A percentile compares a stretch with the other conserved stretches of the same genome.
Conservation (phyloP, 257 asterid genomes). For the Fraxinus cuspidata region DNA sequence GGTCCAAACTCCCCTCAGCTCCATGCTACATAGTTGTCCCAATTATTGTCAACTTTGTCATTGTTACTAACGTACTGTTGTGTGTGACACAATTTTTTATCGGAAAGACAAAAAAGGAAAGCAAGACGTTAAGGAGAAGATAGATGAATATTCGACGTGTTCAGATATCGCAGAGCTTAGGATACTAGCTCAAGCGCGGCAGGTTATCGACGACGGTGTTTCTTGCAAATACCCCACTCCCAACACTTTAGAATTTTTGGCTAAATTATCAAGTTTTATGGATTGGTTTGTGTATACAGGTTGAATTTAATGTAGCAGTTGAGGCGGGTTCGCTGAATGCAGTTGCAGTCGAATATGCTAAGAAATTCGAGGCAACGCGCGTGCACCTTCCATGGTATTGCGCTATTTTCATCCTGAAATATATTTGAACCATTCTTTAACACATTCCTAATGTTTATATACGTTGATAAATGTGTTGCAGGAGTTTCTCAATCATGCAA, state of each 20-base stretch:
- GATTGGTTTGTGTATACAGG: conserved; percentile 23
- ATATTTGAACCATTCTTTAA: background rate
- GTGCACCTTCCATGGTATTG: conserved; percentile 46
- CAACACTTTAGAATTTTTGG: background rate
- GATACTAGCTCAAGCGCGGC: conserved; percentile 28
- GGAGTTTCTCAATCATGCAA: too few species aligned
- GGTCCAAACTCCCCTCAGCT: too few species aligned
- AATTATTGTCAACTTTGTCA: too few species aligned
- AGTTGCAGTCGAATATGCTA: conserved; percentile 40
- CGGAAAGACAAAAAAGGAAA: conserved; percentile 27
- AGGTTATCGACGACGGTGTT: conserved; percentile 30
- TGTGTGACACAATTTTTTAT: too few species aligned
- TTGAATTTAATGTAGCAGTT: conserved; percentile 47
- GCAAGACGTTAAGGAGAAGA: conserved; percentile 34
- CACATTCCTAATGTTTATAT: too few species aligned
- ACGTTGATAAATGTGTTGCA: too few species aligned
- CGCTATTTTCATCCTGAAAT: background rate
- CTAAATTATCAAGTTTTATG: background rate
- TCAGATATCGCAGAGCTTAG: conserved; percentile 29
- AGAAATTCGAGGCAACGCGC: conserved; percentile 42
- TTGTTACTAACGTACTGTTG: too few species aligned
- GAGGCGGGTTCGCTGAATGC: conserved; percentile 49
- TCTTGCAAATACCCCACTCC: background rate
- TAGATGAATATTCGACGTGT: conserved; percentile 25
- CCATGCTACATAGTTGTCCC: too few species aligned